These are phyloP conservation scores for Cadophora malorum DNA, from an alignment of 2,329 filamentous ascomycete species.

Conservation along the genomic window DNA sequence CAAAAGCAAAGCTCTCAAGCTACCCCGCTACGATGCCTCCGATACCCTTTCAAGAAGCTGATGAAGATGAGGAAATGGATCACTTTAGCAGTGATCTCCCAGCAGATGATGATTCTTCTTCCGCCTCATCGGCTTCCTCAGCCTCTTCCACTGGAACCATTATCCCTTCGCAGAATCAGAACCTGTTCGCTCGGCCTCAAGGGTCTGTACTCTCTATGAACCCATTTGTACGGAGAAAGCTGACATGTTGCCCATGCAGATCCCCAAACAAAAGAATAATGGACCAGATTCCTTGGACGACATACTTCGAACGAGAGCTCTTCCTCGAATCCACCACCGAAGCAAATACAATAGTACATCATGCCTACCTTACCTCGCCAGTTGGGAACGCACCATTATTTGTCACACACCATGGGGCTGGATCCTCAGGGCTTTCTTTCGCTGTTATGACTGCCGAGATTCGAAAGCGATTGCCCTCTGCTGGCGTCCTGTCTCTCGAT, in stretches of 20 bases:
- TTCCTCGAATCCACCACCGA: slow-evolving; percentile 63
- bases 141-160: slow-evolving; percentile 93
- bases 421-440: slow-evolving; percentile 92
- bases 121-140: slow-evolving; percentile 79
- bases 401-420: slow-evolving; percentile 93
- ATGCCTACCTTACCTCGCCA: slow-evolving; percentile 88
- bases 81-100: slow-evolving; percentile 51
- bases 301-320: slow-evolving; percentile 89
- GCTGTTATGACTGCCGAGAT: slow-evolving; percentile 81
- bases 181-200: slow-evolving; percentile 74
- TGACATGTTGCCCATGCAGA: slow-evolving; percentile 34
- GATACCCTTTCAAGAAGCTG: slow-evolving; percentile 56
- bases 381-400: slow-evolving; percentile 77
- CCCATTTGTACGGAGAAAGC: slow-evolving; percentile 12
- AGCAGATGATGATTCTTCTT: slow-evolving; percentile 70
- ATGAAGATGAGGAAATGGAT: slow-evolving; percentile 50
- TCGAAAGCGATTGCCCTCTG: slow-evolving; percentile 74
- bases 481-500: slow-evolving; percentile 85
- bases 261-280: slow-evolving; percentile 43
- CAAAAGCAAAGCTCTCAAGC: slow-evolving; percentile 73
- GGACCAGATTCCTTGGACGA: slow-evolving; percentile 70
- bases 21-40: slow-evolving; percentile 57
- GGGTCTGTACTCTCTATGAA: slow-evolving; percentile 56
- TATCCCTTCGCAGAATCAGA: slow-evolving; percentile 76
- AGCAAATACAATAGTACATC: slow-evolving; percentile 65